Conservation (phyloP, 2,329 filamentous ascomycete species). For the Colletotrichum sojae region DNA sequence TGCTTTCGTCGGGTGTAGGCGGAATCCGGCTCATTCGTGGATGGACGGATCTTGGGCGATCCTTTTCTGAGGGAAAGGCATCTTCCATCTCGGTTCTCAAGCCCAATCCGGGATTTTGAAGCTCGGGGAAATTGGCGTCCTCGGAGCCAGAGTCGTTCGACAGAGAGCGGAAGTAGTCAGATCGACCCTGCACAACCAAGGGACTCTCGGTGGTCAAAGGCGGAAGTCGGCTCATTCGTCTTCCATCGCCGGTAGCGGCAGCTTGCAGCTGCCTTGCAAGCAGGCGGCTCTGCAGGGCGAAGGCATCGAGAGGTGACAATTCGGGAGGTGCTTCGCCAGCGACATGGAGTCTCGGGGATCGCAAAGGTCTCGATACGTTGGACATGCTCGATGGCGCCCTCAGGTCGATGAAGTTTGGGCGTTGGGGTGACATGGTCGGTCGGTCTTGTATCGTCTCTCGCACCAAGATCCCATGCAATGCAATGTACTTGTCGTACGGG, state of each 20-base stretch:
- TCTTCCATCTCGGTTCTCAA: slow-evolving; percentile 72
- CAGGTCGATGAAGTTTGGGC: slow-evolving; percentile 72
- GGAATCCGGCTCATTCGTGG: slow-evolving; percentile 78
- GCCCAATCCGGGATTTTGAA: slow-evolving; percentile 57
- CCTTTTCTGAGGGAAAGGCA: slow-evolving; percentile 55
- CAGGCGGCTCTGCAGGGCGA: slow-evolving; percentile 90
- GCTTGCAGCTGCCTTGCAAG: slow-evolving; percentile 91
- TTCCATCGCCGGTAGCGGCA: slow-evolving; percentile 77
- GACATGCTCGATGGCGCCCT: slow-evolving; percentile 66
- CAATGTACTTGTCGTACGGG: slow-evolving; percentile 8
- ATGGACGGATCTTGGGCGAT: slow-evolving; percentile 81
- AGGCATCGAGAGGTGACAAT: slow-evolving; percentile 93
- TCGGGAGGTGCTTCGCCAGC: slow-evolving; percentile 89
- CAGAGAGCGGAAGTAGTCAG: slow-evolving; percentile 84
- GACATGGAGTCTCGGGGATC: slow-evolving; percentile 82
- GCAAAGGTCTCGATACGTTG: slow-evolving; percentile 67
- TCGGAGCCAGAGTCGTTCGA: slow-evolving; percentile 74
- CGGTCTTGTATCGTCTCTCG: slow-evolving; percentile 21
- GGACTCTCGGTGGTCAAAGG: slow-evolving; percentile 88
- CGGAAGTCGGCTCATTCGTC: slow-evolving; percentile 87
- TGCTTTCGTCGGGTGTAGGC: slow-evolving; percentile 62
- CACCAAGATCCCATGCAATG: slow-evolving; percentile 31
- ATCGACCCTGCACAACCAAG: slow-evolving; percentile 79
- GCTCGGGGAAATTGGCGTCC: slow-evolving; percentile 46
- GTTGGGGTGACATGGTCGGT: slow-evolving; percentile 63